A percentile compares a stretch with the other conserved stretches of the same genome.
phyloP scores from a whole-genome alignment of 768 basidiomycete genomes.

The Hortiboletus campestris region DNA sequence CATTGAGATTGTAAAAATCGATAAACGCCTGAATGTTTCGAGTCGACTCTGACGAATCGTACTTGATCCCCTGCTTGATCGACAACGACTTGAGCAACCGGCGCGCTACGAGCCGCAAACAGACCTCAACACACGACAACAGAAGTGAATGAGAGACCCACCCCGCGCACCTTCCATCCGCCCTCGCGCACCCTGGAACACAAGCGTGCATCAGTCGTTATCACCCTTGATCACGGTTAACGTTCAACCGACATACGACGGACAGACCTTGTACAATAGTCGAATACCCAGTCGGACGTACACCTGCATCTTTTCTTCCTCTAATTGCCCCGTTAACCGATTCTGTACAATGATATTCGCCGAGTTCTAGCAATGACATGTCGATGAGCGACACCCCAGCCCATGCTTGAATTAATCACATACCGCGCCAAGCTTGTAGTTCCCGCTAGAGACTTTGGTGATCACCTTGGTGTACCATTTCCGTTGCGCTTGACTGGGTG shows the following conservation, averaged over 20 bases:
- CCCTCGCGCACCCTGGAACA: conserved; percentile 67
- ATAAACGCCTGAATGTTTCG: conserved; percentile 86
- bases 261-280: conserved; percentile 74
- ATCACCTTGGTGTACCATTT: conserved; percentile 96
- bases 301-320: conserved; percentile 98
- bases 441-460: conserved; percentile 79
- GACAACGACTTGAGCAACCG: conserved; percentile 86
- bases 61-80: conserved; percentile 92
- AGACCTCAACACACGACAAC: background rate
- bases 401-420: conserved; percentile 19
- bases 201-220: background rate
- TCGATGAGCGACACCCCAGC: background rate
- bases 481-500: conserved; percentile 90
- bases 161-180: conserved; percentile 89
- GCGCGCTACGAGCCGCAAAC: conserved; percentile 50
- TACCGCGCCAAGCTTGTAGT: conserved; percentile 88
- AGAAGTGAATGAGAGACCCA: conserved; percentile 32
- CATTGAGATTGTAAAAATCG: conserved; percentile 82
- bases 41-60: conserved; percentile 81
- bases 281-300: conserved; percentile 93
- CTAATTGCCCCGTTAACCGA: conserved; percentile 82
- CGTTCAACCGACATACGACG: background rate
- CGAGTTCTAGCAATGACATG: conserved; percentile 61
- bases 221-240: background rate
- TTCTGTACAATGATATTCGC: conserved; percentile 99